Percentiles rank a stretch among this genome's conserved stretches.
phyloP scores from a whole-genome alignment of 2,329 filamentous ascomycete species.

The Penicillium sp. region DNA sequence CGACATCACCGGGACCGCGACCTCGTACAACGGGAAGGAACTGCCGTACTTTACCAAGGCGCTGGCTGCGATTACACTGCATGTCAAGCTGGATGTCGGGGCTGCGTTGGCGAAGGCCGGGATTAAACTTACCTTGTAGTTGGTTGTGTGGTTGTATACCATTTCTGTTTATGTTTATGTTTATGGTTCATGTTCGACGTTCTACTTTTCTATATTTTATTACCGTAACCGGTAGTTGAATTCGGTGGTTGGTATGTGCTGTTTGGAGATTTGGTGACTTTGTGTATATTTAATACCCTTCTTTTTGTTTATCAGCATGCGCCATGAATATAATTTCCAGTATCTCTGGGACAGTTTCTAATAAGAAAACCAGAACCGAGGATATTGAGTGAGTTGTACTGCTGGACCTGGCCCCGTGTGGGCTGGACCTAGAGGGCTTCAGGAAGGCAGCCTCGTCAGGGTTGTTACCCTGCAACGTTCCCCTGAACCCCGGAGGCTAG shows the following conservation, averaged over 20 bases:
- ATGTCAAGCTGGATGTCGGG: constrained; percentile 39
- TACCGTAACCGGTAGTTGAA: background rate
- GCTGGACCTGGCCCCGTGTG: too few relatives aligned
- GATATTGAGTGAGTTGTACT: too few relatives aligned
- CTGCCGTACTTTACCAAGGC: constrained; percentile 49
- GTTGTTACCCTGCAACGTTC: too few relatives aligned
- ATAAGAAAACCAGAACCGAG: too few relatives aligned
- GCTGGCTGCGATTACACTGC: constrained; percentile 41
- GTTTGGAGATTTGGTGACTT: background rate
- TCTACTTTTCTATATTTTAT: background rate
- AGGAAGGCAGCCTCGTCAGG: too few relatives aligned
- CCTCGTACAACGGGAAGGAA: constrained; percentile 42
- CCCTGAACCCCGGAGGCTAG: too few relatives aligned
- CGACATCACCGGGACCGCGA: constrained; percentile 43
- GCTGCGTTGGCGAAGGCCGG: constrained; percentile 24
- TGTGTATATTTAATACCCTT: constrained; percentile 6
- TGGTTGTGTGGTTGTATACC: background rate
- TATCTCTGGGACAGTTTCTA: background rate
- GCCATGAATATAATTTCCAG: background rate
- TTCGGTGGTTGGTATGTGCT: background rate
- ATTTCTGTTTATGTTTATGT: background rate
- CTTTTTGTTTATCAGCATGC: background rate
- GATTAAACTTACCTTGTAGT: background rate
- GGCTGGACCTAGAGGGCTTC: too few relatives aligned
- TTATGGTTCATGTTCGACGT: background rate